Percentiles rank a stretch among this genome's conserved stretches.
Conservation (phyloP, 73 alveolate genomes). For the Symbiodinium natans region DNA sequence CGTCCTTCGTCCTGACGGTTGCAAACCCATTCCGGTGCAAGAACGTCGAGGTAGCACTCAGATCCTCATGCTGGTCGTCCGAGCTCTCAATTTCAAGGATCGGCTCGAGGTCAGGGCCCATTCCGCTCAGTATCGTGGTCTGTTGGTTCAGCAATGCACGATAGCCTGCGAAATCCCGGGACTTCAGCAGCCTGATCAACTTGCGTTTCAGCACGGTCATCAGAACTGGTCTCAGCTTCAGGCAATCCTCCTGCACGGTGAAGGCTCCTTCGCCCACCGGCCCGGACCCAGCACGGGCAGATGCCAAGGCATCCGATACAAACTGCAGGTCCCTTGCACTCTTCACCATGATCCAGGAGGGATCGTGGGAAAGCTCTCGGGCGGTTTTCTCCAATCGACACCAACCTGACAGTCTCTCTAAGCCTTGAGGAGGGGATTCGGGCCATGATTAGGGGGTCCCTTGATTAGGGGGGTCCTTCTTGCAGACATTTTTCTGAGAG, state of each 20-base stretch:
- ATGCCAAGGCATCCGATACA: not conserved
- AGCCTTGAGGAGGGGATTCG: not conserved
- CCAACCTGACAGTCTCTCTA: not conserved
- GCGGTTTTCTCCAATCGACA: not conserved
- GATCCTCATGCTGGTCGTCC: not conserved
- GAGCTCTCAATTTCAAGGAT: not conserved
- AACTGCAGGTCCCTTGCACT: not conserved
- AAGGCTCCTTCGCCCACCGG: constrained; percentile 9
- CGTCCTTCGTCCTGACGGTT: not conserved
- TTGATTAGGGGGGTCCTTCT: not conserved
- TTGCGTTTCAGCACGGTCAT: not conserved
- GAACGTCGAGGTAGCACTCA: not conserved
- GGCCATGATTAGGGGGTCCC: too few relatives aligned
- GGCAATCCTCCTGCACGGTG: not conserved
- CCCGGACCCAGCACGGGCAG: not conserved
- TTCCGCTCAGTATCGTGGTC: not conserved
- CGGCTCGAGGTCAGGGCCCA: not conserved
- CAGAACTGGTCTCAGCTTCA: not conserved
- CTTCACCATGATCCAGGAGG: not conserved
- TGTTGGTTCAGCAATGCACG: constrained; percentile 22
- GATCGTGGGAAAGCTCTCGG: constrained; percentile 2
- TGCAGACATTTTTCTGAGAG: not conserved
- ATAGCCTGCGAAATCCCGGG: not conserved
- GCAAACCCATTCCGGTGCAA: not conserved
- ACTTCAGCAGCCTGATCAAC: not conserved